phyloP scores from a whole-genome alignment of 805 yeast species.

The Huiozyma naganishii region DNA sequence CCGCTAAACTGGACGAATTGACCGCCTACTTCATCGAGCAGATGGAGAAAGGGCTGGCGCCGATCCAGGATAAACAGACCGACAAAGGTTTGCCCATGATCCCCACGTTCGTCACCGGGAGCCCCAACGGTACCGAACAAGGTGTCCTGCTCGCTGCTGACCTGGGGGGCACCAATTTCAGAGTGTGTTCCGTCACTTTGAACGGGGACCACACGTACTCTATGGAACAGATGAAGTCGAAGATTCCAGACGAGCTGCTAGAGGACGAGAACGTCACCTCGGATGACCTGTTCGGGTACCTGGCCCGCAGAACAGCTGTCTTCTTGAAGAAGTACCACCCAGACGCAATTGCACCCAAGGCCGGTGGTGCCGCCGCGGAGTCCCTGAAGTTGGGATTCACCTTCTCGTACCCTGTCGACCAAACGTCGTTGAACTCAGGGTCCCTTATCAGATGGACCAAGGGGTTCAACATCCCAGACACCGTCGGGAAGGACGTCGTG shows the following conservation, averaged over 20 bases:
- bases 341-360: constrained; percentile 20
- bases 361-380: neutral
- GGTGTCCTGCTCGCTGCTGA: constrained; percentile 87
- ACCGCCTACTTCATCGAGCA: constrained; percentile 45
- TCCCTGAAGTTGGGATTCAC: constrained; percentile 78
- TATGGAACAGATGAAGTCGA: constrained; percentile 63
- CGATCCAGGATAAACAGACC: constrained; percentile 17
- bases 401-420: constrained; percentile 87
- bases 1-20: constrained; percentile 21
- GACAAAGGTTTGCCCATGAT: constrained; percentile 70
- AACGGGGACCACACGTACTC: constrained; percentile 67
- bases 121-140: constrained; percentile 80
- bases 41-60: constrained; percentile 48
- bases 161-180: constrained; percentile 90
- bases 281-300: constrained; percentile 56
- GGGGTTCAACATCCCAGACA: constrained; percentile 79
- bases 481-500: constrained; percentile 78
- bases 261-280: constrained; percentile 39
- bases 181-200: constrained; percentile 80
- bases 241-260: constrained; percentile 72
- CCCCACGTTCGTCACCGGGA: constrained; percentile 76
- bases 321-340: constrained; percentile 61
- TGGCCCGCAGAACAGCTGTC: constrained; percentile 56
- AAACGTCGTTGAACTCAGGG: constrained; percentile 70
- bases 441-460: constrained; percentile 90